Conservation (phyloP, 2,329 filamentous ascomycete species). For the Xylaria sp. region DNA sequence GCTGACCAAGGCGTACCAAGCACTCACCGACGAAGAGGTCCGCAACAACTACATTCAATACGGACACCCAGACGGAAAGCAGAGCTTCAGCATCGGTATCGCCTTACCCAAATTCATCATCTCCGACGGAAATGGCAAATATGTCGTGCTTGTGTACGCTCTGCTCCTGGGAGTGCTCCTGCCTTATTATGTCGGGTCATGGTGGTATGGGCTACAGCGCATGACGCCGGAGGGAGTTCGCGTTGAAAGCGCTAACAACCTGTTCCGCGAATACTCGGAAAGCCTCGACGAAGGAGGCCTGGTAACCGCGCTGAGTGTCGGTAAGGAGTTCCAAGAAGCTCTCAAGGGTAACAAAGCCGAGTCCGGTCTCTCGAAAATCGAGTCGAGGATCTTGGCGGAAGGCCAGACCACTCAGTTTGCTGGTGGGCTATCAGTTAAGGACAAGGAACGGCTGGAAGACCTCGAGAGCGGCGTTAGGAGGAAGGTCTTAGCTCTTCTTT, state of each 20-base stretch:
- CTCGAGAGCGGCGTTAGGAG: slow-evolving; percentile 79
- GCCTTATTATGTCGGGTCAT: slow-evolving; percentile 90
- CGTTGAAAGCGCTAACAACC: slow-evolving; percentile 88
- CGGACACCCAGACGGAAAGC: slow-evolving; percentile 96
- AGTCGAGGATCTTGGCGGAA: slow-evolving; percentile 74
- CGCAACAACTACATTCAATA: slow-evolving; percentile 97
- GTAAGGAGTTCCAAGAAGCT: slow-evolving; percentile 79
- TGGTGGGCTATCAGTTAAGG: slow-evolving; percentile 68
- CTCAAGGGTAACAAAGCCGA: slow-evolving; percentile 80
- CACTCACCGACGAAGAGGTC: slow-evolving; percentile 94
- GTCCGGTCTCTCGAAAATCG: slow-evolving; percentile 77
- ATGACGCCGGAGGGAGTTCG: slow-evolving; percentile 92
- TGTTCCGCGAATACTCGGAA: slow-evolving; percentile 92
- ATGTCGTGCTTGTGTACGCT: slow-evolving; percentile 88
- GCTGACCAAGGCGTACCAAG: slow-evolving; percentile 96
- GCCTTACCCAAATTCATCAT: slow-evolving; percentile 92
- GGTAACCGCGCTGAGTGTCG: slow-evolving; percentile 78
- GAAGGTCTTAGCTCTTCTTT: slow-evolving; percentile 86
- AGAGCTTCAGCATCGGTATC: slow-evolving; percentile 97
- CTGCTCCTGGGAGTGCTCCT: slow-evolving; percentile 84
- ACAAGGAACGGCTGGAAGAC: slow-evolving; percentile 75
- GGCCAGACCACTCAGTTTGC: slow-evolving; percentile 56
- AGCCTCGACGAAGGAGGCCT: slow-evolving; percentile 79
- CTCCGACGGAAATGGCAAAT: slow-evolving; percentile 92
- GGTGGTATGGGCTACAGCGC: slow-evolving; percentile 97